A percentile compares a stretch with the other conserved stretches of the same genome.
Conservation (phyloP, 2,329 filamentous ascomycete species). For the Thielaviopsis musarum region DNA sequence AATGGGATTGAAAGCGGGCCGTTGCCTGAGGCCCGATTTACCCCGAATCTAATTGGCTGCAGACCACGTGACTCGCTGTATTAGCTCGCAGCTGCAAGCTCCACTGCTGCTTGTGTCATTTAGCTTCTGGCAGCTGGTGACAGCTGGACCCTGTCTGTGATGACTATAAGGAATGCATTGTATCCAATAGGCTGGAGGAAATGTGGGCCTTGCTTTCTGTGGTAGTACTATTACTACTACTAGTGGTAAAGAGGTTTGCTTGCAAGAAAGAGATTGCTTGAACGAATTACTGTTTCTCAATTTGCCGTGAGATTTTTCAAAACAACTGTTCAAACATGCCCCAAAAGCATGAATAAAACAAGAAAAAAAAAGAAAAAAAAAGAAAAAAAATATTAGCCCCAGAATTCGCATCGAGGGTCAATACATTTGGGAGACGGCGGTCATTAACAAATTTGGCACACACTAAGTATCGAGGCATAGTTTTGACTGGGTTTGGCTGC, state of each 20-base stretch:
- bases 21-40: constrained; percentile 13
- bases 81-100: neutral
- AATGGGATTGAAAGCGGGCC: constrained; percentile 9
- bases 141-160: constrained; percentile 1
- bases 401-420: neutral
- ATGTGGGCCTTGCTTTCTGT: neutral
- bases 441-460: neutral
- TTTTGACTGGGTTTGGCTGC: neutral
- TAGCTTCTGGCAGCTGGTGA: neutral
- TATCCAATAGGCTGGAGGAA: constrained; percentile 10
- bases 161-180: constrained; percentile 10
- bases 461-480: too few species aligned
- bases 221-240: too few species aligned
- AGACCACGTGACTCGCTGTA: constrained; percentile 11
- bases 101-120: neutral
- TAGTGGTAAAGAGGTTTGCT: too few species aligned
- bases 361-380: too few species aligned
- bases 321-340: neutral
- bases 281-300: neutral
- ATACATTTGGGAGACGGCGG: neutral
- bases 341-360: too few species aligned
- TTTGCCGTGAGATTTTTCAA: neutral
- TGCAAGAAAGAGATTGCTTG: too few species aligned
- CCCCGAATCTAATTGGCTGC: constrained; percentile 14
- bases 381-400: neutral